Base-by-base conservation (phyloP, 2,329 filamentous ascomycete species). In the Paracoccidioides brasiliensis region DNA sequence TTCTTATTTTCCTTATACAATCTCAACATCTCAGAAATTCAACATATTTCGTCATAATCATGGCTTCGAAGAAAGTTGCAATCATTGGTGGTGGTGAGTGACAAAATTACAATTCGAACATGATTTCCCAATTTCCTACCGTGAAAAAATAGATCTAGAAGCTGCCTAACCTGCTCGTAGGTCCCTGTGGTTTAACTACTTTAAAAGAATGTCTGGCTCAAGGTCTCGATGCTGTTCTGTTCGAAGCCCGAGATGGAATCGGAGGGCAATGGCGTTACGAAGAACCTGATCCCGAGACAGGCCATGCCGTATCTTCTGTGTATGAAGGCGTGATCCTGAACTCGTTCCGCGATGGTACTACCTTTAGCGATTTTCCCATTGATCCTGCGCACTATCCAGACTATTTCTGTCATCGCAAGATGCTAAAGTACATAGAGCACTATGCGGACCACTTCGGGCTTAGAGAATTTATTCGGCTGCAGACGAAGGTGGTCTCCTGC, bases 231-330 rank as follows among this genome's bases (percentile, higher is more conserved):
- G 68, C 64, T 52, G 67, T 67, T 5, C 63, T 66, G 44, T 72
- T 71, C 57, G 70, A 74, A 59, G 60, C 62, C 12, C 65, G 67
- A 22, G 53, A 59, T 14, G 62, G 64, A 49, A 64, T 74, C 51
- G 72, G 71, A 44, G 71, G 70, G 38, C 67, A 68, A 55, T 74
- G 71, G 71, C 65, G 64, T 45, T 73, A 72, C 57, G 64, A 72
- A 42, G 59, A 64, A 12, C 61, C 63, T 9, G 61, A 64, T 52
- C 55, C 62, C 3, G 28, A 59, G 15, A 62, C 57, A 54, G 58
- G 62, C 35, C 50, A 69, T 55, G 53, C 68, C 40, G 58, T 61
- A 38, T 69, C 67, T 2, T 66, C 65, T 33, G 68, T 73, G 8
- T 70, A 72, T 61, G 62, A 68, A 35, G 66, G 70, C 42, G 64